Evolutionary conservation across 495 filamentous ascomycete genomes (phyloP).

Genomic region (Penicillium steckii): DNA sequence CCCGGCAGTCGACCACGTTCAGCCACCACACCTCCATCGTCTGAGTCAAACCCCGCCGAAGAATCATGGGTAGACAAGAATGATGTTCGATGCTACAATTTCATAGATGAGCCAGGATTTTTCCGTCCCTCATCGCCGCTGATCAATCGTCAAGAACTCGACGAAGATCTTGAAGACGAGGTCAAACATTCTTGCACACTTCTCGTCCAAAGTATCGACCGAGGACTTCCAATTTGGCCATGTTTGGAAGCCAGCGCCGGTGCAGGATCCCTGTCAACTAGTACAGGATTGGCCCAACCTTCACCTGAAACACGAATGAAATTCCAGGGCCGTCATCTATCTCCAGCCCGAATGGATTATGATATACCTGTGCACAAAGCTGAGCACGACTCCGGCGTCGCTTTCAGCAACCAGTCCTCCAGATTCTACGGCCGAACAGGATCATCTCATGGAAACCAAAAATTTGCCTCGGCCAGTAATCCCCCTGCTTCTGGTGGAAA

Average conservation of each 20-base stretch:
- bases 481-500: not conserved
- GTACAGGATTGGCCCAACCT: not conserved
- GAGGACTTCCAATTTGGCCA: slow-evolving; percentile 21
- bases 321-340: not conserved
- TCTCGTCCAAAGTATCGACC: slow-evolving; percentile 25
- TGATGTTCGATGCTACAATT: slow-evolving; percentile 13
- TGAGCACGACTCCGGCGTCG: slow-evolving; percentile 10
- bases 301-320: not conserved
- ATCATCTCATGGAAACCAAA: not conserved
- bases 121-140: slow-evolving; percentile 21
- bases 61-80: slow-evolving; percentile 8
- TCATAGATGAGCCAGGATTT: slow-evolving; percentile 24
- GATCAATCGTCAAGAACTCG: slow-evolving; percentile 18
- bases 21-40: slow-evolving; percentile 18
- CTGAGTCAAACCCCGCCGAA: slow-evolving; percentile 2
- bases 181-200: slow-evolving; percentile 24
- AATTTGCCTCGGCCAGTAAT: slow-evolving; percentile 4
- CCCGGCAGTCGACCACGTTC: slow-evolving; percentile 20
- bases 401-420: slow-evolving; percentile 7
- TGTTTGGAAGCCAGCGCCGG: slow-evolving; percentile 6
- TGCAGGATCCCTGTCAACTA: not conserved
- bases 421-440: not conserved
- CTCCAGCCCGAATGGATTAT: not conserved
- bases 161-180: slow-evolving; percentile 23
- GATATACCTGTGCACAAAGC: not conserved